Conservation (phyloP, 495 filamentous ascomycete species). For the Penicillium chermesinum region DNA sequence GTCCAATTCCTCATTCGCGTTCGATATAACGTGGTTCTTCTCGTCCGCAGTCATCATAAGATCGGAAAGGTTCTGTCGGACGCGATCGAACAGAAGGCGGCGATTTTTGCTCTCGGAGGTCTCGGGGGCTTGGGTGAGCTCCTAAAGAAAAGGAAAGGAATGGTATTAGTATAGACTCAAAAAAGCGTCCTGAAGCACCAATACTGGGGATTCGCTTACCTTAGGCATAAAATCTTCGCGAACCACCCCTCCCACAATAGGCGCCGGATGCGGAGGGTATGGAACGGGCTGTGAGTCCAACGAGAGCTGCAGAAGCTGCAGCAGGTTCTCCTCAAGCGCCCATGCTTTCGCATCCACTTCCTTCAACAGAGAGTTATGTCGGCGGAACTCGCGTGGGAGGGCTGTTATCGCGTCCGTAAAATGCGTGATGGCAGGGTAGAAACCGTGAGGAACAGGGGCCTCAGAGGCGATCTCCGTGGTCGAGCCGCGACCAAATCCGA, state of each 20-base stretch:
- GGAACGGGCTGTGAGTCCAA: constrained; percentile 50
- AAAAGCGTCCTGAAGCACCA: no score
- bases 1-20: constrained; percentile 80
- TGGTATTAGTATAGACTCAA: no score
- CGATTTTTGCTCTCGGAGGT: constrained; percentile 43
- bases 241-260: constrained; percentile 34
- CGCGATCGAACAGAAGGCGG: constrained; percentile 60
- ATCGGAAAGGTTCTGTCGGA: constrained; percentile 59
- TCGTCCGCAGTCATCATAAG: constrained; percentile 86
- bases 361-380: constrained; percentile 90
- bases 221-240: constrained; percentile 36
- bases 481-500: constrained; percentile 37
- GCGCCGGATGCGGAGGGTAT: constrained; percentile 34
- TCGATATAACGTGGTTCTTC: constrained; percentile 91
- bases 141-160: constrained; percentile 19
- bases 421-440: constrained; percentile 90
- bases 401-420: constrained; percentile 92
- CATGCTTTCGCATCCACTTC: constrained; percentile 91
- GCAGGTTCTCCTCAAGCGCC: constrained; percentile 55
- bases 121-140: constrained; percentile 29
- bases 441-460: constrained; percentile 47
- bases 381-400: constrained; percentile 87
- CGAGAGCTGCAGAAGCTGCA: constrained; percentile 62
- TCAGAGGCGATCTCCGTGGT: constrained; percentile 29
- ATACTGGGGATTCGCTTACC: constrained; percentile 18